Evolutionary conservation across 2,329 filamentous ascomycete species (phyloP).

Genomic region (Pseudodiploospora longispora): DNA sequence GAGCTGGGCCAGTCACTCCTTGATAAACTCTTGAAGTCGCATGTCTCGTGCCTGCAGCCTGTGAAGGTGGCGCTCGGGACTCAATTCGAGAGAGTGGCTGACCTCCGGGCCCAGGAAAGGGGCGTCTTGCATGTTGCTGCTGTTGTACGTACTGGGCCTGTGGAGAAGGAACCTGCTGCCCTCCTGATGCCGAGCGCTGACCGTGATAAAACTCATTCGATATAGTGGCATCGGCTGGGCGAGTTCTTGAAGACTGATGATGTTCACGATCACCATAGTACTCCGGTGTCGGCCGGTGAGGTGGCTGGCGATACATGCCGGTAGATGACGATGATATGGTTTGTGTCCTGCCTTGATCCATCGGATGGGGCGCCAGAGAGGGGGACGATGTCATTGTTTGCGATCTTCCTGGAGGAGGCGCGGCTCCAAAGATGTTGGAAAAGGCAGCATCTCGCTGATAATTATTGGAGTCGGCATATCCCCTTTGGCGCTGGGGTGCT

Average conservation of each 20-base stretch:
- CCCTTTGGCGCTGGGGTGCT: conserved; percentile 35
- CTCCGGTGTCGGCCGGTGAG: conserved; percentile 43
- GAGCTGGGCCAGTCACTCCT: conserved; percentile 55
- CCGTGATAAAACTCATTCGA: conserved; percentile 45
- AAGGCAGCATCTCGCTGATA: conserved; percentile 89
- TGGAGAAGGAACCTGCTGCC: conserved; percentile 35
- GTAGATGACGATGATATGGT: conserved; percentile 58
- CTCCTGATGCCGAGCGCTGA: conserved; percentile 43
- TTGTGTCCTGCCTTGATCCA: conserved; percentile 60
- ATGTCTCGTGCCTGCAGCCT: conserved; percentile 28
- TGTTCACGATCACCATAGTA: conserved; percentile 26
- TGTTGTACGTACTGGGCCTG: conserved; percentile 39
- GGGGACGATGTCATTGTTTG: conserved; percentile 90
- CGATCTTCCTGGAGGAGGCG: conserved; percentile 79
- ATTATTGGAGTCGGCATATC: conserved; percentile 44
- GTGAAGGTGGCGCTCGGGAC: conserved; percentile 44
- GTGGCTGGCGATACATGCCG: conserved; percentile 55
- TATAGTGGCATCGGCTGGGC: conserved; percentile 29
- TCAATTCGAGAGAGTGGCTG: conserved; percentile 59
- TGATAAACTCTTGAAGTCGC: conserved; percentile 54
- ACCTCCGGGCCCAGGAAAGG: conserved; percentile 33
- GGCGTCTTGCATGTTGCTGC: conserved; percentile 35
- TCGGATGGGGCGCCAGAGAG: conserved; percentile 45
- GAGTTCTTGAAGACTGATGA: conserved; percentile 17
- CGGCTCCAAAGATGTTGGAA: conserved; percentile 86